phyloP scores from a whole-genome alignment of 805 yeast species.

The Scheffersomyces ergatensis region DNA sequence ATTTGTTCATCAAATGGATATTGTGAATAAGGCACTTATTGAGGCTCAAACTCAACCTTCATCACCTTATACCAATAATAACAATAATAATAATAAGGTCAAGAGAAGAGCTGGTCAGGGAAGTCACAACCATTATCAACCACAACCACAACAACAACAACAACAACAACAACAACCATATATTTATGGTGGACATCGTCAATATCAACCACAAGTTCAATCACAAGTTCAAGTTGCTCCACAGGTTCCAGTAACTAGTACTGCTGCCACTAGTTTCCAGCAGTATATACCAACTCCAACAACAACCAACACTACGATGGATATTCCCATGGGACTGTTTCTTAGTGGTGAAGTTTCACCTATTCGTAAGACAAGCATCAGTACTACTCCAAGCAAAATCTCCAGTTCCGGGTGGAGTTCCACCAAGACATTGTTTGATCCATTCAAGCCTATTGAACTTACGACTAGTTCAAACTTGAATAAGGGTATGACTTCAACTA shows the following conservation, averaged over 20 bases:
- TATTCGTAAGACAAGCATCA: no score
- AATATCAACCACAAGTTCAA: neutral
- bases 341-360: no score
- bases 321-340: no score
- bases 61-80: neutral
- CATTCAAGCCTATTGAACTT: slow-evolving; percentile 20
- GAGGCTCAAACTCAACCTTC: slow-evolving; percentile 34
- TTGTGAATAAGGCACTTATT: slow-evolving; percentile 27
- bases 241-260: neutral
- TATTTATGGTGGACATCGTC: neutral
- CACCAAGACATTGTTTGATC: slow-evolving; percentile 17
- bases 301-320: no score
- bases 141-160: neutral
- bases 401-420: neutral
- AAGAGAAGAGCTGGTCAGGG: neutral
- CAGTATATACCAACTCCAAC: neutral
- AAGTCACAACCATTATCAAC: neutral
- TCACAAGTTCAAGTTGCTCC: neutral
- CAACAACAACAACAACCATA: slow-evolving; percentile 2
- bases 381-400: neutral
- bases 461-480: neutral
- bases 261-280: neutral
- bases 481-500: neutral
- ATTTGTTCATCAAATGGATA: slow-evolving; percentile 31
- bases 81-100: neutral